Percentiles rank a stretch among this genome's conserved stretches.
Evolutionary conservation across 805 yeast species (phyloP).

Genomic region (Saitoella complicata): DNA sequence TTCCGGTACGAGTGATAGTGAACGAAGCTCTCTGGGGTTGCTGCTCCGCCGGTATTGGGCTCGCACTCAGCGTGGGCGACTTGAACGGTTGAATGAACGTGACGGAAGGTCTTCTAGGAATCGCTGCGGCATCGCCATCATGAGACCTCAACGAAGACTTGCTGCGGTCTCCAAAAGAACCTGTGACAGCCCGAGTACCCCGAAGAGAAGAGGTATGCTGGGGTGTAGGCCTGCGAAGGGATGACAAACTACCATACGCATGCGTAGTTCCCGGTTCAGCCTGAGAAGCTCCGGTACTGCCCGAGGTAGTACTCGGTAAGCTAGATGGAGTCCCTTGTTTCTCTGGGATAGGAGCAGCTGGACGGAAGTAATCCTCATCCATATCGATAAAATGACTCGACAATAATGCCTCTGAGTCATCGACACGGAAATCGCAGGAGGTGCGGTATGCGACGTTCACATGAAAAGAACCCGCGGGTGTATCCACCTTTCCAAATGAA

Average conservation of each 20-base stretch:
- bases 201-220: not conserved
- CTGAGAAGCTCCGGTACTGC: no score
- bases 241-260: not conserved
- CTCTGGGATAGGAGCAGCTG: conserved; percentile 3
- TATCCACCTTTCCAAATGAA: conserved; percentile 52
- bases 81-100: conserved; percentile 43
- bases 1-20: no score
- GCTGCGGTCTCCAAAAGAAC: not conserved
- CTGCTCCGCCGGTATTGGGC: no score
- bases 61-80: conserved; percentile 38
- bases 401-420: conserved; percentile 48
- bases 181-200: not conserved
- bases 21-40: no score
- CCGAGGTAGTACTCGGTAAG: not conserved
- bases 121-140: not conserved
- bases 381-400: conserved; percentile 39
- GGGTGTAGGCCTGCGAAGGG: not conserved
- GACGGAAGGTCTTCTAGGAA: conserved; percentile 16
- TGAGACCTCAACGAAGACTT: not conserved
- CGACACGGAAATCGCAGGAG: conserved; percentile 50
- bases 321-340: conserved; percentile 3
- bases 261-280: conserved; percentile 4
- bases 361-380: conserved; percentile 20
- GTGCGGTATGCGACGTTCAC: conserved; percentile 67
- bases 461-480: conserved; percentile 57